A percentile compares a stretch with the other conserved stretches of the same genome.
Evolutionary conservation across 331 rosid genomes (phyloP).

Genomic region (Spiraea crenata): DNA sequence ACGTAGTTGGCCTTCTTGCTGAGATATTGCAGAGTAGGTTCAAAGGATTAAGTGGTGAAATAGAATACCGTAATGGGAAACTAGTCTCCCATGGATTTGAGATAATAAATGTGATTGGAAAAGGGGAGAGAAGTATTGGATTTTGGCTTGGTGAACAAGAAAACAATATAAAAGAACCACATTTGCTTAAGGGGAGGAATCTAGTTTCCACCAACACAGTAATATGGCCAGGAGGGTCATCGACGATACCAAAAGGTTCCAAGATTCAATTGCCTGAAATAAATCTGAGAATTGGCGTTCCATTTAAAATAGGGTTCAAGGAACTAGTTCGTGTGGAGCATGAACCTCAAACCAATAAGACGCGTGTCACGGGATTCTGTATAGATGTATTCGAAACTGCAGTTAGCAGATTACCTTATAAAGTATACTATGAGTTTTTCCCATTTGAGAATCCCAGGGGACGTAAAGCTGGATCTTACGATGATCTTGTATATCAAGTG

Average conservation of each 20-base stretch:
- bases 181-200: background rate
- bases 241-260: background rate
- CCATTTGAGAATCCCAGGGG: background rate
- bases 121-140: conserved; percentile 17
- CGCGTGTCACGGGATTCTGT: background rate
- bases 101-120: background rate
- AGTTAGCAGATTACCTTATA: background rate
- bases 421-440: conserved; percentile 4
- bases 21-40: background rate
- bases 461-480: conserved; percentile 9
- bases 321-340: too few relatives aligned
- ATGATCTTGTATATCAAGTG: conserved; percentile 19
- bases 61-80: background rate
- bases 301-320: too few relatives aligned
- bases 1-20: background rate
- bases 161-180: background rate
- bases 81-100: background rate
- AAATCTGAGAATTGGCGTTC: too few relatives aligned
- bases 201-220: background rate
- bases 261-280: background rate
- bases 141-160: background rate
- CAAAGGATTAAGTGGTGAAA: conserved; percentile 14
- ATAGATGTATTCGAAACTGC: conserved; percentile 27
- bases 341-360: too few relatives aligned
- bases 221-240: conserved; percentile 20